Percentiles rank a stretch among this genome's conserved stretches.
Evolutionary conservation across 2,329 filamentous ascomycete genomes (phyloP).

Genomic region (Tolypocladium nubicola): DNA sequence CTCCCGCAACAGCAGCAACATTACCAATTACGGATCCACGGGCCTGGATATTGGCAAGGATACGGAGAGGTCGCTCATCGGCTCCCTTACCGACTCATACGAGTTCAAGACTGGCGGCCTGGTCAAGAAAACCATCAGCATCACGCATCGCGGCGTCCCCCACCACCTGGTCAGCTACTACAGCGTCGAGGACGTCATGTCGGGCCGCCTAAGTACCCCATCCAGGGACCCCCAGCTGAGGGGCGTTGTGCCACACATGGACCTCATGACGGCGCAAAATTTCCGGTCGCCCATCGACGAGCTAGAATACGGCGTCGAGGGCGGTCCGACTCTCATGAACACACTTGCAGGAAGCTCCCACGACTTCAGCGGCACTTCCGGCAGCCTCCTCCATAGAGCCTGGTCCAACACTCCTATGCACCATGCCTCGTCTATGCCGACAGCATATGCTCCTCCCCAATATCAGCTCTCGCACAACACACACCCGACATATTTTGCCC

Average conservation of each 20-base stretch:
- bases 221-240: constrained; percentile 28
- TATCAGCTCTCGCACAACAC: constrained; percentile 1
- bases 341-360: constrained; percentile 5
- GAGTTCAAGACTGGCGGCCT: constrained; percentile 74
- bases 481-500: neutral
- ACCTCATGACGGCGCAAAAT: constrained; percentile 51
- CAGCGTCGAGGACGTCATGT: constrained; percentile 66
- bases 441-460: constrained; percentile 6
- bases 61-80: constrained; percentile 44
- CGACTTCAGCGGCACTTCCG: constrained; percentile 4
- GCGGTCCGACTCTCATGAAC: constrained; percentile 2
- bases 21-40: constrained; percentile 4
- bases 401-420: constrained; percentile 14
- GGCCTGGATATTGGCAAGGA: constrained; percentile 13
- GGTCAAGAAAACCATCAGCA: constrained; percentile 87
- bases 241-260: constrained; percentile 41
- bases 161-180: constrained; percentile 91
- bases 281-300: constrained; percentile 59
- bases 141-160: constrained; percentile 60
- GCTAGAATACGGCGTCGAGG: constrained; percentile 25
- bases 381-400: constrained; percentile 13
- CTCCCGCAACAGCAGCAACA: constrained; percentile 12
- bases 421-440: neutral
- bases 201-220: constrained; percentile 47
- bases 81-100: constrained; percentile 82